Base-by-base conservation (phyloP, 768 basidiomycete species). In the Leucosporidium creatinivorum region DNA sequence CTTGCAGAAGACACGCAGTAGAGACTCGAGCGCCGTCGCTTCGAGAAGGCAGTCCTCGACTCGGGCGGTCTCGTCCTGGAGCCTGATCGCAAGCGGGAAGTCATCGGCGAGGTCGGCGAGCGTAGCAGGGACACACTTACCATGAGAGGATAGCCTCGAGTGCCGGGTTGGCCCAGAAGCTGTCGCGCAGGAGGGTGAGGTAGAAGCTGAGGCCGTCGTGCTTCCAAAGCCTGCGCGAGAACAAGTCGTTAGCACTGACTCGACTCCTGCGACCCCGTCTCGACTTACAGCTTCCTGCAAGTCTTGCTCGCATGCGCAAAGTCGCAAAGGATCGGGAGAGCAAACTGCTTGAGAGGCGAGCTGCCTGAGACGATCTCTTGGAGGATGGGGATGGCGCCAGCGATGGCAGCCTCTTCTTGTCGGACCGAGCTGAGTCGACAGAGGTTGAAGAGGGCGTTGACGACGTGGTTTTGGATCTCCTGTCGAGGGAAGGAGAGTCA, bases 401-500 rank as follows among this genome's bases (percentile, higher is more conserved):
- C 91, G 75, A 93, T 88, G 2, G 93, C 94, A 18, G 96, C 93
- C 78, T 98, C 96, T 78, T 97, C 96, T 77, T 98, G 94, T 60
- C 96, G 83, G 3, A 86, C 85, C 79, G 96, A 96, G 79, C 93
- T 93, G 67, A 99, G 81, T 9, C 93, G 86, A 77, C 93, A 97
- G 23, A 99, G 86, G 73, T 94, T 94, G 81, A 91, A 98, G 75
- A 93, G 91, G 3, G 93, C 92, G 79, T 96, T 93, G 83, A 98
- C 93, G 67, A 96, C 86, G 74, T 97, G 92, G 70, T 97, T 98
- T 59, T 91, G 88, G 79, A 97, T 89, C 84, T 99, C 94, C 91
- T 97, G 75, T 23, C 31, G 56, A 56, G 15, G 1, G 48, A 51
- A 19, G 10, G 10, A 10, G 23, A n/a, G 36, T 59, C 57, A 50